phyloP scores from a whole-genome alignment of 352 stramenopile species.

The Globisporangium spiculum region DNA sequence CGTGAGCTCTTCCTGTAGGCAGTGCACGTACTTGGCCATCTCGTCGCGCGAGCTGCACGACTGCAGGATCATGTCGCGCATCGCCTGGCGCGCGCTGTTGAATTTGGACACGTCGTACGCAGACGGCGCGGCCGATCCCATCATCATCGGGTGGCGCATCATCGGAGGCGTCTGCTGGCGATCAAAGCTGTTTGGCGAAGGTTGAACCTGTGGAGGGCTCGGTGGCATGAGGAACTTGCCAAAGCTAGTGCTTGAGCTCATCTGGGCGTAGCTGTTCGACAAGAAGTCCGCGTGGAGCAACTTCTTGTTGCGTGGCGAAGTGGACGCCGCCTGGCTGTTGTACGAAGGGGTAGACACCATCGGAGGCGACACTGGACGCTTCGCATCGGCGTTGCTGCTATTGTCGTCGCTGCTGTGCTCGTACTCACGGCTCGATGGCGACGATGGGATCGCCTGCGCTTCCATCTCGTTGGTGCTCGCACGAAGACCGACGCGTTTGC shows the following conservation, averaged over 20 bases:
- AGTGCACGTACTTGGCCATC: conserved; percentile 53
- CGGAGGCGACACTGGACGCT: conserved; percentile 37
- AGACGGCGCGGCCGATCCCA: neutral
- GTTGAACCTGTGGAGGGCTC: conserved; percentile 2
- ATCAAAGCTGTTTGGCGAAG: neutral
- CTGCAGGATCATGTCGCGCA: conserved; percentile 55
- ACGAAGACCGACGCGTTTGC: conserved; percentile 66
- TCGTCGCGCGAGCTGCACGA: conserved; percentile 47
- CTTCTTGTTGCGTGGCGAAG: conserved; percentile 46
- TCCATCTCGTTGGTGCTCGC: conserved; percentile 27
- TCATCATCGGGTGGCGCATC: conserved; percentile 32
- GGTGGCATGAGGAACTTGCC: conserved; percentile 13
- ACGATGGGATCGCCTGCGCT: conserved; percentile 8
- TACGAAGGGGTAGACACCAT: conserved; percentile 36
- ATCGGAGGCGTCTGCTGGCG: conserved; percentile 14
- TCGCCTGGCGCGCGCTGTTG: conserved; percentile 30
- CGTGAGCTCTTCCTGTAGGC: conserved; percentile 51
- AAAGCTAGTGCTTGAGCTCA: conserved; percentile 4
- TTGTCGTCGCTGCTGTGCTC: conserved; percentile 13
- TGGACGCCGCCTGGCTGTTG: conserved; percentile 39
- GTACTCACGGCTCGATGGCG: conserved; percentile 20
- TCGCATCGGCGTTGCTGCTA: neutral
- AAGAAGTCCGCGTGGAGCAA: conserved; percentile 32
- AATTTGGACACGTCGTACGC: conserved; percentile 27
- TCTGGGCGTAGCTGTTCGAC: conserved; percentile 9